Conservation (phyloP, 1,284 basidiomycete genomes). For the Austroboletus niveus region DNA sequence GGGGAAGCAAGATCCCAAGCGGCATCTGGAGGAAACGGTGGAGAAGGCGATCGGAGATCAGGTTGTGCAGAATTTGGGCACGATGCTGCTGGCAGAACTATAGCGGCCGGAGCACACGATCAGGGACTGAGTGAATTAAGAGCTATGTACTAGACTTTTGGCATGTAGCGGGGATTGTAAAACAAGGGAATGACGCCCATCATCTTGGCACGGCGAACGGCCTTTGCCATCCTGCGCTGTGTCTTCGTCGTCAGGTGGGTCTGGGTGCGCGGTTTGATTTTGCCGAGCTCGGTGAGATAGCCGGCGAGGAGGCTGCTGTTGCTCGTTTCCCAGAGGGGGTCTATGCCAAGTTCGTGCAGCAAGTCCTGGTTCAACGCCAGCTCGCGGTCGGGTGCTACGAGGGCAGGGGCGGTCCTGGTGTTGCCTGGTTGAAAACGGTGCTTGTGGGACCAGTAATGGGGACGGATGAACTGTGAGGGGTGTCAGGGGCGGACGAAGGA, state of each 20-base stretch:
- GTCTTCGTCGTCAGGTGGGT: slow-evolving; percentile 81
- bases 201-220: slow-evolving; percentile 87
- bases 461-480: slow-evolving; percentile 41
- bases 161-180: slow-evolving; percentile 40
- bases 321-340: slow-evolving; percentile 64
- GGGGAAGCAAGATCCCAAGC: slow-evolving; percentile 96
- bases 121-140: not conserved
- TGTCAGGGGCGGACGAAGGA: not conserved
- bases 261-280: slow-evolving; percentile 68
- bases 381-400: slow-evolving; percentile 51
- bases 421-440: slow-evolving; percentile 35
- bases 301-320: slow-evolving; percentile 69
- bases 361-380: slow-evolving; percentile 59
- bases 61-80: slow-evolving; percentile 90
- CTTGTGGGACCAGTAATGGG: slow-evolving; percentile 45
- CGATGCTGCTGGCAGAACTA: slow-evolving; percentile 88
- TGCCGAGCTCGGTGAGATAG: slow-evolving; percentile 84
- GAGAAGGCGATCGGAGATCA: slow-evolving; percentile 96
- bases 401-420: slow-evolving; percentile 17
- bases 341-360: slow-evolving; percentile 64
- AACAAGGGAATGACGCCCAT: slow-evolving; percentile 85
- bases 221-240: slow-evolving; percentile 83
- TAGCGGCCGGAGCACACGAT: slow-evolving; percentile 27
- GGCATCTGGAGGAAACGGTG: slow-evolving; percentile 95
- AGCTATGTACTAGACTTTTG: slow-evolving; percentile 13